phyloP scores from a whole-genome alignment of 768 basidiomycete species.

The Trichaptum fuscoviolaceum region DNA sequence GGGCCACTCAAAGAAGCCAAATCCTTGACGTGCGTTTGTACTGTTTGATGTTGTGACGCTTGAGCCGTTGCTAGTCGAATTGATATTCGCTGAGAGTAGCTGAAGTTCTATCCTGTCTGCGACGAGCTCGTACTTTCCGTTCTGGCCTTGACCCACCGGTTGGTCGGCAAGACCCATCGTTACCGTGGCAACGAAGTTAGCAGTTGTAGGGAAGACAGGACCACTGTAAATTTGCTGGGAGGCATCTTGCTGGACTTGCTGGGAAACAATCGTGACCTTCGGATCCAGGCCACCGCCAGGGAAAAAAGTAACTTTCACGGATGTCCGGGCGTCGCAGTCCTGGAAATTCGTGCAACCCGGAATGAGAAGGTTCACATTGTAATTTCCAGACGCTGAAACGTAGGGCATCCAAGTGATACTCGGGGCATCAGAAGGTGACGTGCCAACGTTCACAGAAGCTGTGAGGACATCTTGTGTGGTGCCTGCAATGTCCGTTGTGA shows the following conservation, averaged over 20 bases:
- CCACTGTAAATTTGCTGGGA: conserved; percentile 70
- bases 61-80: conserved; percentile 26
- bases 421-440: conserved; percentile 56
- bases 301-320: conserved; percentile 78
- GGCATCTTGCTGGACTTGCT: conserved; percentile 64
- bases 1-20: conserved; percentile 91
- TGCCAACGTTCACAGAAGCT: conserved; percentile 60
- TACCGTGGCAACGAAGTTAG: conserved; percentile 68
- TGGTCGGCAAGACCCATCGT: conserved; percentile 64
- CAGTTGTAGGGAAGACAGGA: conserved; percentile 69
- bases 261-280: conserved; percentile 64
- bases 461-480: conserved; percentile 74
- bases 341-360: conserved; percentile 82
- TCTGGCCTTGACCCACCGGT: conserved; percentile 57
- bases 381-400: conserved; percentile 83
- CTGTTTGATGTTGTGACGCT: conserved; percentile 27
- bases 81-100: conserved; percentile 56
- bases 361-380: conserved; percentile 77
- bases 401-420: conserved; percentile 88
- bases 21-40: conserved; percentile 41
- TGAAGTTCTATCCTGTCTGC: conserved; percentile 83
- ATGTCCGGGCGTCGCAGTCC: conserved; percentile 77
- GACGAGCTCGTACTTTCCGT: conserved; percentile 73
- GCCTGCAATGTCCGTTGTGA: conserved; percentile 70
- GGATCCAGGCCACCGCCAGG: conserved; percentile 65